Conservation (phyloP, 1,139 yeast species). For the Saccharomyces hybrid region DNA sequence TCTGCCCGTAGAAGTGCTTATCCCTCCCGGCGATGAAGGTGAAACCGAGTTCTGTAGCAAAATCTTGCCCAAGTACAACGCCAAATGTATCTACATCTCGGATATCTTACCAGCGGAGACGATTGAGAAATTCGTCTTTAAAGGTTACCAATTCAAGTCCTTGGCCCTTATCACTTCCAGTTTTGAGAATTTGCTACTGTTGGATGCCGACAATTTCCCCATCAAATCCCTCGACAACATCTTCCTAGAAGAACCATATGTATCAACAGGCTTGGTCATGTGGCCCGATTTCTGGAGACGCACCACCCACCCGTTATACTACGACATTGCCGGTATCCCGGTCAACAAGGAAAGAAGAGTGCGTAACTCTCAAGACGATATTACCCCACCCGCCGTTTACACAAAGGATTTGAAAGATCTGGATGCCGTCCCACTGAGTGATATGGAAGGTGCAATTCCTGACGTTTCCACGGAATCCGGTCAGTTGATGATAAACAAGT, state of each 20-base stretch:
- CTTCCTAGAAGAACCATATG: constrained; percentile 49
- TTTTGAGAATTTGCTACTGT: constrained; percentile 65
- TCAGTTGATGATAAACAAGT: constrained; percentile 63
- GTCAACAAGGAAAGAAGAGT: constrained; percentile 37
- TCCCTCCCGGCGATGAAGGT: constrained; percentile 59
- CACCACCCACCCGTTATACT: constrained; percentile 60
- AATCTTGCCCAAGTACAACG: constrained; percentile 59
- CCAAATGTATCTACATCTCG: constrained; percentile 59
- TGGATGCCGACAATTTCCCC: constrained; percentile 75
- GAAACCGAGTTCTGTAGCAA: constrained; percentile 60
- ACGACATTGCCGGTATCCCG: constrained; percentile 52
- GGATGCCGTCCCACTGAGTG: constrained; percentile 51
- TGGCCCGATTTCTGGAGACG: constrained; percentile 87
- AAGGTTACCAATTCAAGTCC: constrained; percentile 75
- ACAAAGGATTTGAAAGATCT: constrained; percentile 25
- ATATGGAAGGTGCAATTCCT: constrained; percentile 63
- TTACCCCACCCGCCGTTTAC: constrained; percentile 31
- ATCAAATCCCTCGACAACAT: constrained; percentile 48
- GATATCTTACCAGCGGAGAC: constrained; percentile 46
- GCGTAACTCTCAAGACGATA: constrained; percentile 37
- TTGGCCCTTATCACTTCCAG: constrained; percentile 66
- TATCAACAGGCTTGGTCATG: constrained; percentile 50
- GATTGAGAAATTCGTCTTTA: constrained; percentile 42
- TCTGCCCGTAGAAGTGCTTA: constrained; percentile 69
- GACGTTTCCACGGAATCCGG: constrained; percentile 82